These are phyloP conservation scores for Aspergillus udagawae DNA, from an alignment of 2,329 filamentous ascomycete genomes.

Conservation along the genomic window DNA sequence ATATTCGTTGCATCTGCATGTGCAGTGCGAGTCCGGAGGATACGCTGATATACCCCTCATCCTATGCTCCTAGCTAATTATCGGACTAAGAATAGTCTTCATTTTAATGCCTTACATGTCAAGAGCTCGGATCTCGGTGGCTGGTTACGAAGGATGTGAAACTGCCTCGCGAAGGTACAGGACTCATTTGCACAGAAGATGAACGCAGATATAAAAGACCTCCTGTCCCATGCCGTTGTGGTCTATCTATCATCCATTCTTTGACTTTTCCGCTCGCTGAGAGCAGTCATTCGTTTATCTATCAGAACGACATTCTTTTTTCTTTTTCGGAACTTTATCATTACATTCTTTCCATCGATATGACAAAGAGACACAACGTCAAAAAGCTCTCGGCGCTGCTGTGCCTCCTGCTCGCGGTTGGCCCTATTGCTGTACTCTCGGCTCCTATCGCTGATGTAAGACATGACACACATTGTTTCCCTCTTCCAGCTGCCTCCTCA, in stretches of 20 bases:
- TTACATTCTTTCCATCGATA: background rate
- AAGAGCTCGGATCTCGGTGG: constrained; percentile 7
- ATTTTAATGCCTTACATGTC: constrained; percentile 2
- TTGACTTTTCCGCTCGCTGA: background rate
- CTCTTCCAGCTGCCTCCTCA: background rate
- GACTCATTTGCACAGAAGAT: background rate
- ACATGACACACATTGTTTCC: background rate
- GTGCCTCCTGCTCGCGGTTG: constrained; percentile 27
- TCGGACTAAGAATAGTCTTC: background rate
- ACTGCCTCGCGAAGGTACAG: background rate
- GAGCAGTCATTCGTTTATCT: background rate
- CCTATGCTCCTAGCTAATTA: background rate
- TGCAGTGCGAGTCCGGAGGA: background rate
- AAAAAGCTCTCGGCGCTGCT: constrained; percentile 26
- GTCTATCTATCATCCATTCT: constrained; percentile 4
- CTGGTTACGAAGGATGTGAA: background rate
- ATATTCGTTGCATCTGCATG: background rate
- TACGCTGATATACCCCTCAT: background rate
- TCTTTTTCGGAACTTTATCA: background rate
- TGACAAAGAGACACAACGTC: constrained; percentile 20
- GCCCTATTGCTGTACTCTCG: constrained; percentile 25
- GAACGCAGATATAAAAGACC: background rate
- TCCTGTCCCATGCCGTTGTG: background rate
- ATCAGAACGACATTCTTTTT: background rate
- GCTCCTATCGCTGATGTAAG: constrained; percentile 16